phyloP scores from a whole-genome alignment of 2,329 filamentous ascomycete genomes.

The Epichloe aotearoae region DNA sequence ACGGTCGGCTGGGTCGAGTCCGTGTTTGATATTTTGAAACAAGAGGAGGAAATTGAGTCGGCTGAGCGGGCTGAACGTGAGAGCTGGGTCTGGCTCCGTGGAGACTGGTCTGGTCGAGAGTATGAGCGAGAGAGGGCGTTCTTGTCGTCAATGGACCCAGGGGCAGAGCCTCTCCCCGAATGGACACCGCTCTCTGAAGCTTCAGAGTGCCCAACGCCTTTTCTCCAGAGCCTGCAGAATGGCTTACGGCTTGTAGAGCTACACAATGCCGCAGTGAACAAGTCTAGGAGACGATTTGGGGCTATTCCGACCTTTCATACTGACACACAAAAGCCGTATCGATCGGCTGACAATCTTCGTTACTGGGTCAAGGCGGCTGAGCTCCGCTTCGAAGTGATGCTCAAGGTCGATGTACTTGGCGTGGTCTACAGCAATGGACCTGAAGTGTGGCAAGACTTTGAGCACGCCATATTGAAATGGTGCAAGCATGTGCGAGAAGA shows the following conservation, averaged over 20 bases:
- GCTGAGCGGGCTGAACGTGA: slow-evolving; percentile 57
- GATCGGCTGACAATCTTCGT: slow-evolving; percentile 81
- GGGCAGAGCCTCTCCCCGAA: slow-evolving; percentile 46
- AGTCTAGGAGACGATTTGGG: slow-evolving; percentile 76
- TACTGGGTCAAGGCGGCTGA: slow-evolving; percentile 97
- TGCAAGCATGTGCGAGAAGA: slow-evolving; percentile 71
- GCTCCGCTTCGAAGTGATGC: slow-evolving; percentile 76
- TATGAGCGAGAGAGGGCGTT: slow-evolving; percentile 72
- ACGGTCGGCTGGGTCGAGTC: slow-evolving; percentile 70
- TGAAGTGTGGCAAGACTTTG: slow-evolving; percentile 67
- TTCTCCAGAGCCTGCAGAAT: slow-evolving; percentile 61
- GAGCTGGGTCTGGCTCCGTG: slow-evolving; percentile 66
- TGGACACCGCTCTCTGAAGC: slow-evolving; percentile 42
- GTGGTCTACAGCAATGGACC: slow-evolving; percentile 63
- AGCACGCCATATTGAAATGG: slow-evolving; percentile 73
- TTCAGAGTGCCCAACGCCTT: slow-evolving; percentile 51
- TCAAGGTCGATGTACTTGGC: slow-evolving; percentile 74
- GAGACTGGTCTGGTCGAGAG: slow-evolving; percentile 65
- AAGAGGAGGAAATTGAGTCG: slow-evolving; percentile 66
- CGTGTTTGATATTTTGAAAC: slow-evolving; percentile 61
- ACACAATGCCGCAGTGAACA: slow-evolving; percentile 79
- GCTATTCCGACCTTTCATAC: slow-evolving; percentile 79
- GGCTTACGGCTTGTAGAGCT: slow-evolving; percentile 72
- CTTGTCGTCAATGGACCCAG: slow-evolving; percentile 58
- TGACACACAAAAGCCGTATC: slow-evolving; percentile 91